phyloP scores from a whole-genome alignment of 441 rosid species.

The Jatropha podagrica region DNA sequence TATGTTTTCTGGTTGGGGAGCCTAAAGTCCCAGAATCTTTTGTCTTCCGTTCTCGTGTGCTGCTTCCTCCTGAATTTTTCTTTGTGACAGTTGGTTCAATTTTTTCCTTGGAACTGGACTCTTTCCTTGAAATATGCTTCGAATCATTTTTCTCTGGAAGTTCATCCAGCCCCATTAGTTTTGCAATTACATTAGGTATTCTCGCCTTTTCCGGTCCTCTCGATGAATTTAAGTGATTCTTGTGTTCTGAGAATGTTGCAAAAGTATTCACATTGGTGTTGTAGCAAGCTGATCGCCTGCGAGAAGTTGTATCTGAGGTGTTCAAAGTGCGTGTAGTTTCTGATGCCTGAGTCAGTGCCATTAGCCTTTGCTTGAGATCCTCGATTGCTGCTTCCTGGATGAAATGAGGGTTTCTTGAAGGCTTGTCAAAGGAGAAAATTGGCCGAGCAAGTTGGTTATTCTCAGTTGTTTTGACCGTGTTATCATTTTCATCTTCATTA shows the following conservation, averaged over 20 bases:
- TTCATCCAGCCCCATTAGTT: slow-evolving; percentile 83
- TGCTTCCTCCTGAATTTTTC: slow-evolving; percentile 35
- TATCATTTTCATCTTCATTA: slow-evolving; percentile 48
- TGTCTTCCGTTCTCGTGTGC: slow-evolving; percentile 24
- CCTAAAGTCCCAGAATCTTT: slow-evolving; percentile 28
- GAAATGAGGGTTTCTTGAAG: slow-evolving; percentile 32
- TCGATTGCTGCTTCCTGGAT: slow-evolving; percentile 42
- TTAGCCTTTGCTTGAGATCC: slow-evolving; percentile 44
- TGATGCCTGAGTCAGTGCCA: slow-evolving; percentile 43
- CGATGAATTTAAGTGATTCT: slow-evolving; percentile 34
- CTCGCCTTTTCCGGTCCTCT: slow-evolving; percentile 60
- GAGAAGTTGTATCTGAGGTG: slow-evolving; percentile 38
- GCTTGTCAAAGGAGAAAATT: slow-evolving; percentile 54
- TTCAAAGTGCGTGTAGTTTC: slow-evolving; percentile 29
- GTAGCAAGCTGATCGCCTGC: slow-evolving; percentile 39
- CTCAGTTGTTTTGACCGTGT: slow-evolving; percentile 17
- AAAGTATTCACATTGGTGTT: slow-evolving; percentile 21
- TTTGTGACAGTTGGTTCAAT: slow-evolving; percentile 24
- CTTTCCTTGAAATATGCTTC: slow-evolving; percentile 28
- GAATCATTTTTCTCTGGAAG: slow-evolving; percentile 54
- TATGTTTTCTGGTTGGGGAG: slow-evolving; percentile 25
- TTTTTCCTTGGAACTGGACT: slow-evolving; percentile 34
- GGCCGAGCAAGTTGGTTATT: slow-evolving; percentile 51
- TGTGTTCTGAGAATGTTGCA: slow-evolving; percentile 36
- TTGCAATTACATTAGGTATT: slow-evolving; percentile 84